Evolutionary conservation across 139 green algal genomes (phyloP).

Genomic region (Chlamydomonas sp.): DNA sequence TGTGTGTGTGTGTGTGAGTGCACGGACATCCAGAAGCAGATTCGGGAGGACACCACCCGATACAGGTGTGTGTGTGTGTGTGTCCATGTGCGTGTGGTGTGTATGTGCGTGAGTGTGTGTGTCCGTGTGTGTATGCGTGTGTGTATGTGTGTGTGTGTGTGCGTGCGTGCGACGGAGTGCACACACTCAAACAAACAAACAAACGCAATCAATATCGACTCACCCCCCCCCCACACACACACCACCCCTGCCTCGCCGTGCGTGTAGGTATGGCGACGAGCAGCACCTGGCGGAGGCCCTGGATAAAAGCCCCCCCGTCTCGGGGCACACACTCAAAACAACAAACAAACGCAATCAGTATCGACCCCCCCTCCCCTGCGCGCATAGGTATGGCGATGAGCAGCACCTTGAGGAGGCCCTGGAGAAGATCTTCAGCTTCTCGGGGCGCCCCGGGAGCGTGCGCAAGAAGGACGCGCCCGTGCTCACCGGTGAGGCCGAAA

Average conservation of each 20-base stretch:
- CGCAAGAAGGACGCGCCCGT: slow-evolving; percentile 60
- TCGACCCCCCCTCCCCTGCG: no score
- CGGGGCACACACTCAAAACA: slow-evolving; percentile 39
- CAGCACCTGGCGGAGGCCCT: slow-evolving; percentile 96
- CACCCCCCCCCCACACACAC: no score
- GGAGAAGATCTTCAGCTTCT: slow-evolving; percentile 81
- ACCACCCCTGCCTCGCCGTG: no score
- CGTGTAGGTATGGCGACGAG: slow-evolving; percentile 91
- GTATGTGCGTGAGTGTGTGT: no score
- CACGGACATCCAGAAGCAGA: slow-evolving; percentile 94
- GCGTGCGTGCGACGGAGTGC: slow-evolving; percentile 90
- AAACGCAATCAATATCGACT: no score
- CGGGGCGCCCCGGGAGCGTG: slow-evolving; percentile 54
- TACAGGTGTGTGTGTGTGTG: slow-evolving; percentile 49
- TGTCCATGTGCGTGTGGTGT: no score
- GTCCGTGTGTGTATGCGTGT: no score
- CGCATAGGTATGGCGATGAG: slow-evolving; percentile 91
- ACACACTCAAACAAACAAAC: slow-evolving; percentile 95
- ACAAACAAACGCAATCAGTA: no score
- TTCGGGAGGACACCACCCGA: slow-evolving; percentile 61
- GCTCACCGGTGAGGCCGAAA: slow-evolving; percentile 41
- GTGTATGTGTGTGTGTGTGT: no score
- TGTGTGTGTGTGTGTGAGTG: no score
- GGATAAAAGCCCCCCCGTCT: slow-evolving; percentile 80
- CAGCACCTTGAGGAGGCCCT: slow-evolving; percentile 96